Conservation (phyloP, 2,329 filamentous ascomycete species). For the Diaporthe sp. region DNA sequence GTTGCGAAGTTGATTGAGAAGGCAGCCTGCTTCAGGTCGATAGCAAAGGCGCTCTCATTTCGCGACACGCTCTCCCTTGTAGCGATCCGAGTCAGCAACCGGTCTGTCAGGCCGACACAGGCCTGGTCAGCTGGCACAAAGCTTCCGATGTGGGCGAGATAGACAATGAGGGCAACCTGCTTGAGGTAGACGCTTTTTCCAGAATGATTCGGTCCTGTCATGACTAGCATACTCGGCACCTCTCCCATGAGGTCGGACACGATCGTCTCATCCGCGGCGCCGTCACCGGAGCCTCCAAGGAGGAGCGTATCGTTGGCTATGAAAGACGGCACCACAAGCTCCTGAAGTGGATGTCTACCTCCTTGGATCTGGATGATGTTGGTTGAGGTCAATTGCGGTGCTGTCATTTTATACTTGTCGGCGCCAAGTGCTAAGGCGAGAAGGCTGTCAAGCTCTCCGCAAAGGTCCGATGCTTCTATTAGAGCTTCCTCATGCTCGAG, state of each 20-base stretch:
- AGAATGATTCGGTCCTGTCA: conserved; percentile 96
- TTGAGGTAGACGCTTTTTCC: conserved; percentile 98
- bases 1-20: conserved; percentile 83
- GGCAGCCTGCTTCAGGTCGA: conserved; percentile 89
- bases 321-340: conserved; percentile 83
- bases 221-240: conserved; percentile 77
- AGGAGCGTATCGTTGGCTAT: conserved; percentile 86
- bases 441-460: conserved; percentile 89
- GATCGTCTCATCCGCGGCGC: conserved; percentile 41
- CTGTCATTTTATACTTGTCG: conserved; percentile 77
- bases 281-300: conserved; percentile 64
- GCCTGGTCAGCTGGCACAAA: conserved; percentile 88
- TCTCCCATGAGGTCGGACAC: conserved; percentile 32
- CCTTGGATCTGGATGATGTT: conserved; percentile 81
- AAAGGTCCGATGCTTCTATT: conserved; percentile 78
- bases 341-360: conserved; percentile 91
- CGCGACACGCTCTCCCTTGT: conserved; percentile 75
- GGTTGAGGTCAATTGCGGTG: conserved; percentile 76
- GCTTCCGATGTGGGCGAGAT: conserved; percentile 92
- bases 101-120: conserved; percentile 88
- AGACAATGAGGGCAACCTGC: conserved; percentile 90
- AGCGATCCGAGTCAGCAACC: conserved; percentile 87
- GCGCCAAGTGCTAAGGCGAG: conserved; percentile 86
- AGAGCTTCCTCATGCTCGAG: conserved; percentile 78
- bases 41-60: conserved; percentile 75